A percentile compares a stretch with the other conserved stretches of the same genome.
phyloP scores from a whole-genome alignment of 1,284 basidiomycete species.

The Stygiomarasmius scandens region DNA sequence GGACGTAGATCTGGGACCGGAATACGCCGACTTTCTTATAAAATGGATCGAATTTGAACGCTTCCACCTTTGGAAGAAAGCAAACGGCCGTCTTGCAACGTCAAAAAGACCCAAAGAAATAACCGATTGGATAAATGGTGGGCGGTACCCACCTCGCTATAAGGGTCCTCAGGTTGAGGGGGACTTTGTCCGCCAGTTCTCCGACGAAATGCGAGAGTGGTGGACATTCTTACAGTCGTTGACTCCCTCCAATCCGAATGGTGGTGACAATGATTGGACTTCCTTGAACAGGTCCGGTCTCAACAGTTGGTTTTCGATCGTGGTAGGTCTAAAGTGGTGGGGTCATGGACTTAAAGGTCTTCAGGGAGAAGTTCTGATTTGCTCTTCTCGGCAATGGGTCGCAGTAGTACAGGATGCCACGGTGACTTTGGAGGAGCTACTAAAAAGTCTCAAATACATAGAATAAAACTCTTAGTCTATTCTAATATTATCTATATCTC shows the following conservation, averaged over 20 bases:
- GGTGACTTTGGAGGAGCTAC: no score
- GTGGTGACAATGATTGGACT: neutral
- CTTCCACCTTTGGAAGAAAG: neutral
- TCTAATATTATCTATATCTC: no score
- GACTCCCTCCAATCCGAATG: neutral
- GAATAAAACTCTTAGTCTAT: no score
- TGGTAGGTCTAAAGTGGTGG: slow-evolving; percentile 9
- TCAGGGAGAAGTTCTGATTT: no score
- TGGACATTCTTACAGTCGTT: slow-evolving; percentile 1
- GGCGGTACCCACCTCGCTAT: neutral
- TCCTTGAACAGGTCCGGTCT: neutral
- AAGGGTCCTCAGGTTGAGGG: neutral
- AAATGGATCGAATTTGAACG: neutral
- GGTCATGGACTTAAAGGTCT: neutral
- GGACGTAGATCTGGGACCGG: neutral
- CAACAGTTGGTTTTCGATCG: slow-evolving; percentile 3
- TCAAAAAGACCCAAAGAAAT: neutral
- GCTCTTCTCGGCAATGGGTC: no score
- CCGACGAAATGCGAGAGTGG: neutral
- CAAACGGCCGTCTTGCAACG: neutral
- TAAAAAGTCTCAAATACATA: no score
- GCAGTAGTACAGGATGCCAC: no score
- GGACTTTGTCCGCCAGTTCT: neutral
- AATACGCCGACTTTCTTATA: neutral
- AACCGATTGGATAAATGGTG: neutral